These are phyloP conservation scores for Leccinum subatratum DNA, from an alignment of 1,284 basidiomycete genomes.

Conservation along the genomic window DNA sequence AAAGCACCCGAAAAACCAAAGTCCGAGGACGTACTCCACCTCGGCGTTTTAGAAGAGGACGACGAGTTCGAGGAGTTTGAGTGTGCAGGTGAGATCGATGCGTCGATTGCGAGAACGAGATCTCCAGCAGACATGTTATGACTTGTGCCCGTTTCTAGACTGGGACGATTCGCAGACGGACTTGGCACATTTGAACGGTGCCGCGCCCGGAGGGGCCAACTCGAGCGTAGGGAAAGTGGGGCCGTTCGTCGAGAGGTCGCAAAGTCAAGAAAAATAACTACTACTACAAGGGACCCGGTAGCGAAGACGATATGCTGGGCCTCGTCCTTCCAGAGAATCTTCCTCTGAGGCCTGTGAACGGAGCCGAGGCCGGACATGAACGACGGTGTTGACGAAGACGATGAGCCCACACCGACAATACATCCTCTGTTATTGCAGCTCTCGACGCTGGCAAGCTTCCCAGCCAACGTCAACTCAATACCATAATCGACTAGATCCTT, in stretches of 20 bases:
- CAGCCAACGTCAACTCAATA: constrained; percentile 48
- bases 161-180: too few relatives aligned
- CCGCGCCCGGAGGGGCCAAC: too few relatives aligned
- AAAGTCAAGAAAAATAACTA: constrained; percentile 44
- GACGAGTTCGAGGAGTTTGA: constrained; percentile 82
- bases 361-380: too few relatives aligned
- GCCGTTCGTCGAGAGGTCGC: constrained; percentile 43
- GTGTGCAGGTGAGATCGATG: constrained; percentile 54
- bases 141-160: too few relatives aligned
- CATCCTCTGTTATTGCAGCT: constrained; percentile 55
- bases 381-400: too few relatives aligned
- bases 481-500: constrained; percentile 48
- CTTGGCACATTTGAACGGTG: too few relatives aligned
- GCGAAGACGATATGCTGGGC: constrained; percentile 31
- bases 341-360: too few relatives aligned
- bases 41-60: constrained; percentile 77
- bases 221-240: constrained; percentile 24
- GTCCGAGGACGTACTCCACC: constrained; percentile 43
- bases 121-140: too few relatives aligned
- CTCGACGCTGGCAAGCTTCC: constrained; percentile 64
- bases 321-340: too few relatives aligned
- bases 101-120: constrained; percentile 20
- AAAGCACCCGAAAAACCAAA: constrained; percentile 37
- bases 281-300: constrained; percentile 42
- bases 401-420: constrained; percentile 37